Conservation (phyloP, 2,329 filamentous ascomycete genomes). For the Fusarium bulbicola region DNA sequence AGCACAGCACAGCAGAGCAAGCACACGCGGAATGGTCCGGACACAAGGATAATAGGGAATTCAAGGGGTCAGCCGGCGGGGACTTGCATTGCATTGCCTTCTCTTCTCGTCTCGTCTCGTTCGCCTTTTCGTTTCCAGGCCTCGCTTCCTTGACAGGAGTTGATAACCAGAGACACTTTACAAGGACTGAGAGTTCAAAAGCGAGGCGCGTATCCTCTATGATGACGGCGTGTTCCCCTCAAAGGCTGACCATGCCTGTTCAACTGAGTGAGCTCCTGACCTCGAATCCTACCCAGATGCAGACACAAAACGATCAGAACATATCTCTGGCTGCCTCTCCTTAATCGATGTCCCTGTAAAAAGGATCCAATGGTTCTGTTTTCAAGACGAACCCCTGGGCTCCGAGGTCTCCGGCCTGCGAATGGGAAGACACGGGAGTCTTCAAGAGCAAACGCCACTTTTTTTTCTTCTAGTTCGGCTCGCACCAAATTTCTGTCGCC, state of each 20-base stretch:
- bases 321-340: conserved; percentile 10
- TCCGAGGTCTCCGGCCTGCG: conserved; percentile 43
- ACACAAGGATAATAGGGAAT: conserved; percentile 14
- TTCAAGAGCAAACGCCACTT: conserved; percentile 20
- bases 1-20: not conserved
- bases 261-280: not conserved
- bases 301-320: conserved; percentile 8
- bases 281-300: not conserved
- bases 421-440: conserved; percentile 41
- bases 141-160: conserved; percentile 9
- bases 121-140: conserved; percentile 16
- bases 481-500: conserved; percentile 13
- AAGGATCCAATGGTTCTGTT: conserved; percentile 13
- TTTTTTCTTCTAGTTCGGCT: conserved; percentile 11
- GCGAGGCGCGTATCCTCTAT: conserved; percentile 7
- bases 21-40: conserved; percentile 21
- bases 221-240: conserved; percentile 5
- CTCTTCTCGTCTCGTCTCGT: conserved; percentile 23
- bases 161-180: not conserved
- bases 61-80: conserved; percentile 30
- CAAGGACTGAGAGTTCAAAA: not conserved
- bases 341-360: conserved; percentile 15
- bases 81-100: conserved; percentile 17
- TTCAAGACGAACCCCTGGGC: conserved; percentile 14
- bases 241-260: not conserved